Evolutionary conservation across 192 early-diverging fungal genomes (phyloP).

Genomic region (Backusella morwellensis): DNA sequence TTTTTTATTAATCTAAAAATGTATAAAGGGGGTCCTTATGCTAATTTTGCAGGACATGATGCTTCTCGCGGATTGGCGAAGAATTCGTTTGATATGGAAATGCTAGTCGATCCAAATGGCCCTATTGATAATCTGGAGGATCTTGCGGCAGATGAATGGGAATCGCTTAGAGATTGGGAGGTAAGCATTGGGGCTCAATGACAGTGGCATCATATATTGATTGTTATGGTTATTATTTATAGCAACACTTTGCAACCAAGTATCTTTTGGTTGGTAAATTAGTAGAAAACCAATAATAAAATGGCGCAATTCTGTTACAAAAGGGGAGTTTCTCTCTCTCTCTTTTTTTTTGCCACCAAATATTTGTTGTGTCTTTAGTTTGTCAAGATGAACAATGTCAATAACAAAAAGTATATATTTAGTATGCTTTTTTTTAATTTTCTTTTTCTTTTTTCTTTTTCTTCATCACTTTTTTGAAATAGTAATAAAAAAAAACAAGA

Average conservation of each 20-base stretch:
- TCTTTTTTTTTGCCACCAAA: slow-evolving; percentile 2
- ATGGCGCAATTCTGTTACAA: not conserved
- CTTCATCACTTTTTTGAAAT: not conserved
- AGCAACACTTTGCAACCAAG: slow-evolving; percentile 72
- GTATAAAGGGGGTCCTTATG: slow-evolving; percentile 80
- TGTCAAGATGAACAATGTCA: slow-evolving; percentile 16
- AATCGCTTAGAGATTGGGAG: slow-evolving; percentile 78
- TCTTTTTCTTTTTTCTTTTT: not conserved
- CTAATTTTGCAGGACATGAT: slow-evolving; percentile 96
- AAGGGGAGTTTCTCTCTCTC: not conserved
- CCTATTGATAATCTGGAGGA: slow-evolving; percentile 84
- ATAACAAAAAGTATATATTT: slow-evolving; percentile 3
- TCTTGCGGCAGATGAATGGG: slow-evolving; percentile 68
- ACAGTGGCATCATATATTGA: no score
- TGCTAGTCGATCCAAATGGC: slow-evolving; percentile 65
- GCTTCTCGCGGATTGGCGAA: slow-evolving; percentile 91
- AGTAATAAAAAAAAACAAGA: not conserved
- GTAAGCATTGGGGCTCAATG: not conserved
- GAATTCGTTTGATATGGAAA: slow-evolving; percentile 75
- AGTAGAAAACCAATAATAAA: slow-evolving; percentile 45
- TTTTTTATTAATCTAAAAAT: not conserved
- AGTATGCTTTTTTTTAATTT: slow-evolving; percentile 9
- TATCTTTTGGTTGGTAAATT: slow-evolving; percentile 72
- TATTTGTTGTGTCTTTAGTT: not conserved
- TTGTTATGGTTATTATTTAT: not conserved